Percentiles rank a stretch among this genome's conserved stretches.
Conservation (phyloP, 108 stramenopile species). For the Mayamaea pseudoterrestris region DNA sequence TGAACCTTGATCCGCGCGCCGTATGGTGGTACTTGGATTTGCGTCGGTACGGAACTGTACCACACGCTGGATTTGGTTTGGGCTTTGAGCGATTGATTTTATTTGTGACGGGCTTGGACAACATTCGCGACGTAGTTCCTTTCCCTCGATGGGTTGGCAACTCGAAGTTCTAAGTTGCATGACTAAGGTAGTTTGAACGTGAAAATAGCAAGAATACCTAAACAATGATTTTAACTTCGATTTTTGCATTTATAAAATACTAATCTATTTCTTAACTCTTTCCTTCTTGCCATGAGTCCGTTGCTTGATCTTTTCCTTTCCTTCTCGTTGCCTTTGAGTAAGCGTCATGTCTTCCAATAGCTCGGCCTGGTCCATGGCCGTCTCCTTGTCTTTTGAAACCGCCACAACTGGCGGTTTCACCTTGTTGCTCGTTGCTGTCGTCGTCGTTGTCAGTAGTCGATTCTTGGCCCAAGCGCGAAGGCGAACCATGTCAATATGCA, state of each 20-base stretch:
- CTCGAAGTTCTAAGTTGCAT: conserved; percentile 18
- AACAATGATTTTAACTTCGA: no score
- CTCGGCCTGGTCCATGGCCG: conserved; percentile 49
- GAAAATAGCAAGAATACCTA: no score
- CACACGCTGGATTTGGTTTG: conserved; percentile 75
- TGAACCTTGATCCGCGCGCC: conserved; percentile 31
- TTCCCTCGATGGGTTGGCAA: conserved; percentile 46
- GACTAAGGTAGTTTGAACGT: no score
- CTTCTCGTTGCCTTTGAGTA: conserved; percentile 47
- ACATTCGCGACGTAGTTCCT: conserved; percentile 79
- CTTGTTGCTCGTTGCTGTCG: conserved; percentile 3
- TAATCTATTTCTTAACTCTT: not conserved
- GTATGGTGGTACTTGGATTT: conserved; percentile 71
- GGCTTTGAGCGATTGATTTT: conserved; percentile 73
- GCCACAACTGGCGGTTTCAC: conserved; percentile 15
- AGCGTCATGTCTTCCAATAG: conserved; percentile 43
- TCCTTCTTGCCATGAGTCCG: conserved; percentile 30
- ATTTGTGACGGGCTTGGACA: conserved; percentile 45
- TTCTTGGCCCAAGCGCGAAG: conserved; percentile 72
- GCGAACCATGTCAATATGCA: conserved; percentile 22
- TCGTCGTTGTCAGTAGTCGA: conserved; percentile 26
- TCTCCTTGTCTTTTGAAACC: conserved; percentile 26
- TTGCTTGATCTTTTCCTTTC: conserved; percentile 64
- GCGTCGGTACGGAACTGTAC: conserved; percentile 56
- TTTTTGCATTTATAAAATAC: no score